Percentiles rank a stretch among this genome's conserved stretches.
phyloP scores from a whole-genome alignment of 495 filamentous ascomycete genomes.

The Friedmanniomyces simplex region DNA sequence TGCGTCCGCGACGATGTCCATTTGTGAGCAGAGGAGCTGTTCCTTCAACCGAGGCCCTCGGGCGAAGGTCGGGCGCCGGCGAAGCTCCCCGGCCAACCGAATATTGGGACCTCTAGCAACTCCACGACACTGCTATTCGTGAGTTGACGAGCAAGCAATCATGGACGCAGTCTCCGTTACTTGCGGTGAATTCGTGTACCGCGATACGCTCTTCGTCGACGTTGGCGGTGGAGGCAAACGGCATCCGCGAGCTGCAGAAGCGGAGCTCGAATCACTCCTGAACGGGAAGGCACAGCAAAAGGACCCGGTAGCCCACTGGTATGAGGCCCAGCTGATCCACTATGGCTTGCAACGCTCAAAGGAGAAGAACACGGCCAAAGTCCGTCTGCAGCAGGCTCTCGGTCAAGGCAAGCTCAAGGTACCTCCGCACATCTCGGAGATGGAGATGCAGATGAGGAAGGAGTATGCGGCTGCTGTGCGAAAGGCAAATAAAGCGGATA shows the following conservation, averaged over 20 bases:
- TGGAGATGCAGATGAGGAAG: constrained; percentile 45
- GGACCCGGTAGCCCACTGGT: constrained; percentile 45
- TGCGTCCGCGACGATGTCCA: no score
- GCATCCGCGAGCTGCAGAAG: constrained; percentile 39
- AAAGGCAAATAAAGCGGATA: constrained; percentile 31
- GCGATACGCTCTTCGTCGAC: constrained; percentile 40
- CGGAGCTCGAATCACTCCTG: constrained; percentile 40
- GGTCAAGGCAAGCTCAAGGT: constrained; percentile 36
- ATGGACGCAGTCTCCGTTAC: background rate
- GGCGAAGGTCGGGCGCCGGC: no score
- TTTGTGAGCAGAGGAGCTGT: no score
- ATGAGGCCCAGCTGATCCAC: constrained; percentile 48
- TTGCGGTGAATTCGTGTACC: constrained; percentile 24
- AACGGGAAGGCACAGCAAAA: constrained; percentile 30
- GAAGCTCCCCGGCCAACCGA: no score
- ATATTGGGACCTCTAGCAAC: no score
- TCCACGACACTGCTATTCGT: no score
- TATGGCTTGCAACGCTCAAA: constrained; percentile 46
- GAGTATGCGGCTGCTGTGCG: constrained; percentile 39
- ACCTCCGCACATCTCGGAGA: constrained; percentile 32
- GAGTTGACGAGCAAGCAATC: background rate
- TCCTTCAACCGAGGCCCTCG: no score
- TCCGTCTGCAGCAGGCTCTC: constrained; percentile 44
- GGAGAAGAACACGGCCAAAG: constrained; percentile 45
- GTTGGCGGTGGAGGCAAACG: constrained; percentile 36